These are phyloP conservation scores for Aspergillus phoenicis DNA, from an alignment of 2,329 filamentous ascomycete genomes.

Conservation along the genomic window DNA sequence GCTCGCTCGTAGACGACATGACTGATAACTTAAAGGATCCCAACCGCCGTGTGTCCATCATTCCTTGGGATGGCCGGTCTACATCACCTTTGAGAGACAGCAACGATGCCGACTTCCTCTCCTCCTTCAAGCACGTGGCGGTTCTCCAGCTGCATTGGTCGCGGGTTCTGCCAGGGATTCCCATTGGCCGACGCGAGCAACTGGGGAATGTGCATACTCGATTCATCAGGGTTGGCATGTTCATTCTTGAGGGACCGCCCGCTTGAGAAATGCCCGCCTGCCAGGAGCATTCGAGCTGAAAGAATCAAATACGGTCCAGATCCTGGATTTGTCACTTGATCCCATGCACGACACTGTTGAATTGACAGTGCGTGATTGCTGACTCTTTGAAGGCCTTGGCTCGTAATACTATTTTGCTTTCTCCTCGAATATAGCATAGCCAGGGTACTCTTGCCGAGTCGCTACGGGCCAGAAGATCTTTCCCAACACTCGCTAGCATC, in stretches of 20 bases:
- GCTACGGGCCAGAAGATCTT: no score
- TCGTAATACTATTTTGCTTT: no score
- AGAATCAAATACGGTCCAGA: background rate
- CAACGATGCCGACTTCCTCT: background rate
- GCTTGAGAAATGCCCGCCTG: background rate
- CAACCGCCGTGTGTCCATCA: background rate
- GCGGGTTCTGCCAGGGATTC: background rate
- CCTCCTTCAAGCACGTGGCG: background rate
- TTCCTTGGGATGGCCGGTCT: conserved; percentile 5
- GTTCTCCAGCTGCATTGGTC: no score
- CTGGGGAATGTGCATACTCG: background rate
- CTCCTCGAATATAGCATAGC: no score
- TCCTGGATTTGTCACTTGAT: background rate
- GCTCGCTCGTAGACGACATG: background rate
- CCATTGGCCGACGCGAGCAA: background rate
- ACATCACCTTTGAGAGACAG: background rate
- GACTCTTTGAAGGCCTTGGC: no score
- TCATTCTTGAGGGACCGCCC: background rate
- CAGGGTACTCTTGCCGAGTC: no score
- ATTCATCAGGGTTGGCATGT: background rate
- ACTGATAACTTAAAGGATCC: background rate
- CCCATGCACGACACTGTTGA: background rate
- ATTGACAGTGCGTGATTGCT: no score
- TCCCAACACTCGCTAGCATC: no score
- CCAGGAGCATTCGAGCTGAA: background rate